A percentile compares a stretch with the other conserved stretches of the same genome.
Evolutionary conservation across 106 monocot genomes (phyloP).

Genomic region (Hemerocallis citrina): DNA sequence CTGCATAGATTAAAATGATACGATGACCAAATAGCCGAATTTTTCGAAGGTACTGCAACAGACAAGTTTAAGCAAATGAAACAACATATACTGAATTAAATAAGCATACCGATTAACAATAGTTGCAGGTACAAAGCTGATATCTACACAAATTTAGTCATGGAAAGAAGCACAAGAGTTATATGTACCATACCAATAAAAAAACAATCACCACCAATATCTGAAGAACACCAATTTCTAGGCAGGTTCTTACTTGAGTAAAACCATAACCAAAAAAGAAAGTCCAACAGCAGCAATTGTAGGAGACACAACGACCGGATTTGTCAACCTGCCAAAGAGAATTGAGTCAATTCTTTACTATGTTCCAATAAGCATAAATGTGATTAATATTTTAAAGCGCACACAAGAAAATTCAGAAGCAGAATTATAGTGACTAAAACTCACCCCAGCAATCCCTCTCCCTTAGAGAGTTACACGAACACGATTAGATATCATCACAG

Average conservation of each 20-base stretch:
- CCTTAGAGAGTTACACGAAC: too few species aligned
- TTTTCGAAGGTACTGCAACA: conserved; percentile 91
- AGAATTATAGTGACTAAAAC: too few species aligned
- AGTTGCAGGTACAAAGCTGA: conserved; percentile 2
- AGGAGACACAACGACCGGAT: conserved; percentile 87
- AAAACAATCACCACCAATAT: conserved; percentile 79
- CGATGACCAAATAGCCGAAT: conserved; percentile 84
- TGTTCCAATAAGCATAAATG: not conserved
- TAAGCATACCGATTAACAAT: not conserved
- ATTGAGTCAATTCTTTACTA: not conserved
- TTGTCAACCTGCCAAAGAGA: conserved; percentile 65
- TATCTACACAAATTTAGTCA: not conserved
- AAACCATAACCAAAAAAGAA: conserved; percentile 98
- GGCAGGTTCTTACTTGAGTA: conserved; percentile 68
- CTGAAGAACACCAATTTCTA: conserved; percentile 86
- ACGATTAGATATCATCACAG: too few species aligned
- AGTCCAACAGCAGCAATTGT: conserved; percentile 93
- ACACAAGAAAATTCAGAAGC: too few species aligned
- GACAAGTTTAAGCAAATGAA: conserved; percentile 10
- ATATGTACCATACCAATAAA: conserved; percentile 43
- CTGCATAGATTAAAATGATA: conserved; percentile 82
- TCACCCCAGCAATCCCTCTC: too few species aligned
- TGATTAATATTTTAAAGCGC: too few species aligned
- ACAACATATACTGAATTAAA: not conserved
- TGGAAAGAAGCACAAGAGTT: not conserved